phyloP scores from a whole-genome alignment of 176 grass and related monocot species.

The Avena sativa region DNA sequence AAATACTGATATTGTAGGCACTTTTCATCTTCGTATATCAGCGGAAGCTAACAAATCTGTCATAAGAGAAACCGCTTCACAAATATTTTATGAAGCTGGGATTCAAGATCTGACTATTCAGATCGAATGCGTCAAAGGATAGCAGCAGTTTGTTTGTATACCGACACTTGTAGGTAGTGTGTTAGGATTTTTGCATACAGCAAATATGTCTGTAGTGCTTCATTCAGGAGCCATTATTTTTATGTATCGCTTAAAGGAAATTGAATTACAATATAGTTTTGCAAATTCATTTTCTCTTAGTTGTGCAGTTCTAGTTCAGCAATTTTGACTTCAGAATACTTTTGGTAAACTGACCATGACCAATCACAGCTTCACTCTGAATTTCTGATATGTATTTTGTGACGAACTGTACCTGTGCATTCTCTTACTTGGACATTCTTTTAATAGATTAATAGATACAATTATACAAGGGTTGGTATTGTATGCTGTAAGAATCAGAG shows the following conservation, averaged over 20 bases:
- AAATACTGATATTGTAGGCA: constrained; percentile 88
- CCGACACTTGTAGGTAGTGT: constrained; percentile 35
- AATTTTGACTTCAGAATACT: constrained; percentile 20
- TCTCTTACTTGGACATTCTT: not conserved
- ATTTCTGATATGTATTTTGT: not conserved
- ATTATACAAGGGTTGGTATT: not conserved
- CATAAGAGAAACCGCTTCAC: constrained; percentile 59
- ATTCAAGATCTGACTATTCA: constrained; percentile 87
- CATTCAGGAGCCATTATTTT: constrained; percentile 3
- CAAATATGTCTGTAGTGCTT: constrained; percentile 36
- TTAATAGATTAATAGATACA: not conserved
- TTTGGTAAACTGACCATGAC: constrained; percentile 2
- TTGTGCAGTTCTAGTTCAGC: not conserved
- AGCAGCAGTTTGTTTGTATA: constrained; percentile 34
- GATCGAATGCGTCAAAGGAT: constrained; percentile 75
- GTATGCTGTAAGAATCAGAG: not conserved
- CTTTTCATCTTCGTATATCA: constrained; percentile 72
- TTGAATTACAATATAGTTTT: constrained; percentile 33
- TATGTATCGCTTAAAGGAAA: constrained; percentile 20
- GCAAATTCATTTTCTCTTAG: constrained; percentile 9
- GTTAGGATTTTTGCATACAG: constrained; percentile 51
- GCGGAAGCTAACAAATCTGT: constrained; percentile 62
- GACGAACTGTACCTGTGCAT: not conserved
- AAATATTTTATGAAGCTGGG: constrained; percentile 73
- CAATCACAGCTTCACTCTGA: not conserved